These are phyloP conservation scores for Ajuga chamaepitys DNA, from an alignment of 257 asterid genomes.

Conservation along the genomic window DNA sequence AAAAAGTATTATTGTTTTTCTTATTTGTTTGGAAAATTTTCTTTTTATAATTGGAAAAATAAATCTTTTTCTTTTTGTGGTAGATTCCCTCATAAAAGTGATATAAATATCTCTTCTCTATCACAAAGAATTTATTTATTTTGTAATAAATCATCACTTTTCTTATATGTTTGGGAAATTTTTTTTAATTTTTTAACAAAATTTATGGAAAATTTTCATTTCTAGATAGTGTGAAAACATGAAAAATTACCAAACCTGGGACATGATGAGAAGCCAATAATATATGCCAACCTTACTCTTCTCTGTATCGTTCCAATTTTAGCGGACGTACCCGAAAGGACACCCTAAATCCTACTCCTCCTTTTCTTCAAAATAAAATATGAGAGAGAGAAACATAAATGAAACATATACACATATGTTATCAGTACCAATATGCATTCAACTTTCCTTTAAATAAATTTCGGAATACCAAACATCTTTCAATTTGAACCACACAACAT, in stretches of 20 bases:
- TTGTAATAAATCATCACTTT: not conserved
- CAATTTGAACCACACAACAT: slow-evolving; percentile 46
- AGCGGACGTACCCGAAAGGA: too few relatives aligned
- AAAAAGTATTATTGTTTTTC: too few relatives aligned
- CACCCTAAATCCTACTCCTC: too few relatives aligned
- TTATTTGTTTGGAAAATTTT: too few relatives aligned
- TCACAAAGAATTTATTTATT: not conserved
- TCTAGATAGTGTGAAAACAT: not conserved
- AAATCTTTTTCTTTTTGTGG: too few relatives aligned
- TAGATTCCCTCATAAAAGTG: too few relatives aligned
- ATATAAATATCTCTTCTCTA: too few relatives aligned
- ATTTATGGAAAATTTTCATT: too few relatives aligned
- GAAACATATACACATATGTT: not conserved
- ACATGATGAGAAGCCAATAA: slow-evolving; percentile 2
- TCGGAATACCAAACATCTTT: slow-evolving; percentile 10
- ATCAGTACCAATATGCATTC: slow-evolving; percentile 6
- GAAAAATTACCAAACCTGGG: slow-evolving; percentile 13
- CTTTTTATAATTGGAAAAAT: too few relatives aligned
- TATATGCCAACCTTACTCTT: too few relatives aligned
- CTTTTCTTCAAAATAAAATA: not conserved
- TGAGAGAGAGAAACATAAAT: not conserved
- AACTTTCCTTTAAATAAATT: slow-evolving; percentile 29
- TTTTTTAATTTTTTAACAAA: not conserved
- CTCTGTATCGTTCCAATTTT: too few relatives aligned
- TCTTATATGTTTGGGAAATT: too few relatives aligned